These are phyloP conservation scores for Pseudogymnoascus sp. DNA, from an alignment of 2,329 filamentous ascomycete species.

Conservation along the genomic window DNA sequence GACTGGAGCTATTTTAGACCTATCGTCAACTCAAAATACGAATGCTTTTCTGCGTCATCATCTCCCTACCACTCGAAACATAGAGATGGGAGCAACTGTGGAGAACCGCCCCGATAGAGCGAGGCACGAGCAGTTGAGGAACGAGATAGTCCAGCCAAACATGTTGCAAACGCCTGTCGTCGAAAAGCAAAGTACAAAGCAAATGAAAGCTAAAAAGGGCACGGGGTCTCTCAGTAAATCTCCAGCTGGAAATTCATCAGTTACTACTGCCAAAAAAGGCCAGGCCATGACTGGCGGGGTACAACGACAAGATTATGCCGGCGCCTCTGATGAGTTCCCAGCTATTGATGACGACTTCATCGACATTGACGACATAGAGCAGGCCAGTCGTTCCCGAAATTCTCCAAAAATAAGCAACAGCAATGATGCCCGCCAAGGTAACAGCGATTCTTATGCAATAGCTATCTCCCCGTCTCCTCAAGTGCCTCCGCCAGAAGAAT, in stretches of 20 bases:
- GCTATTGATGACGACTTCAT: constrained; percentile 6
- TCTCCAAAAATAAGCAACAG: not conserved
- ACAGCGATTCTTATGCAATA: not conserved
- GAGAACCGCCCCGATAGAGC: not conserved
- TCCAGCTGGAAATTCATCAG: not conserved
- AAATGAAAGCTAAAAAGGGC: not conserved
- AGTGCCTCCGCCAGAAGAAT: not conserved
- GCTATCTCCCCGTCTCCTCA: not conserved
- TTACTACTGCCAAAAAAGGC: not conserved
- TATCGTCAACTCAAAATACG: constrained; percentile 26
- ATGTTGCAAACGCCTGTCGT: not conserved
- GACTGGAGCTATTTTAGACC: constrained; percentile 39
- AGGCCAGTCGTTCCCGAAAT: not conserved
- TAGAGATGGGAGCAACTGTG: not conserved
- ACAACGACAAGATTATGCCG: not conserved
- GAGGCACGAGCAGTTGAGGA: not conserved
- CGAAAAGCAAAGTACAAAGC: not conserved
- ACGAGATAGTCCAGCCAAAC: not conserved
- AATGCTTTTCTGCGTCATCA: not conserved
- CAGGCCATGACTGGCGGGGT: not conserved
- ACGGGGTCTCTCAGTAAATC: not conserved
- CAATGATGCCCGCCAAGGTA: not conserved
- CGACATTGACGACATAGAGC: not conserved
- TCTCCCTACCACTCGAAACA: not conserved
- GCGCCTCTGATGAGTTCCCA: not conserved